Evolutionary conservation across 306 rosid species (phyloP).

Genomic region (Glycyrrhiza uralensis): DNA sequence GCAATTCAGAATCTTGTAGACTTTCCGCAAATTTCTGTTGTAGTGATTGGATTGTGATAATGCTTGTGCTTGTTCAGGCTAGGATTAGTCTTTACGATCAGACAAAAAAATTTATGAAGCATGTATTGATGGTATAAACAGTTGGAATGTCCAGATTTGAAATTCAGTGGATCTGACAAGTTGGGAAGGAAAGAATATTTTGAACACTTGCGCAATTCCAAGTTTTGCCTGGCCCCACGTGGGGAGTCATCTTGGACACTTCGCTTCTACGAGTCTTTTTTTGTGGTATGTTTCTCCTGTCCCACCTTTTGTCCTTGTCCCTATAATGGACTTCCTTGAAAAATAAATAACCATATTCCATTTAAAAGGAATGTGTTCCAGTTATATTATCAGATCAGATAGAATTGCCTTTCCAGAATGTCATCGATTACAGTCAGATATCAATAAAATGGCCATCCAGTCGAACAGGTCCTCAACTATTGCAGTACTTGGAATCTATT

Average conservation of each 20-base stretch:
- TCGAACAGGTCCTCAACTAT: slow-evolving; percentile 68
- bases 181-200: slow-evolving; percentile 78
- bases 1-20: neutral
- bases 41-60: neutral
- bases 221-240: slow-evolving; percentile 94
- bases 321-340: neutral
- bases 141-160: slow-evolving; percentile 96
- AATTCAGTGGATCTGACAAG: slow-evolving; percentile 80
- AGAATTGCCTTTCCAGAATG: slow-evolving; percentile 94
- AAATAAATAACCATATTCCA: slow-evolving; percentile 21
- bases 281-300: slow-evolving; percentile 65
- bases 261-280: slow-evolving; percentile 86
- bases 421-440: slow-evolving; percentile 75
- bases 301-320: neutral
- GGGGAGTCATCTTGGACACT: slow-evolving; percentile 99
- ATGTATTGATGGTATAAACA: slow-evolving; percentile 56
- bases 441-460: slow-evolving; percentile 96
- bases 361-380: slow-evolving; percentile 84
- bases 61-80: slow-evolving; percentile 16
- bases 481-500: slow-evolving; percentile 87
- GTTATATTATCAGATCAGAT: slow-evolving; percentile 81
- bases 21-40: neutral
- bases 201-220: slow-evolving; percentile 79
- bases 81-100: slow-evolving; percentile 12
- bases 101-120: slow-evolving; percentile 24